Conservation (phyloP, 2,329 filamentous ascomycete species). For the Zalaria sp. region DNA sequence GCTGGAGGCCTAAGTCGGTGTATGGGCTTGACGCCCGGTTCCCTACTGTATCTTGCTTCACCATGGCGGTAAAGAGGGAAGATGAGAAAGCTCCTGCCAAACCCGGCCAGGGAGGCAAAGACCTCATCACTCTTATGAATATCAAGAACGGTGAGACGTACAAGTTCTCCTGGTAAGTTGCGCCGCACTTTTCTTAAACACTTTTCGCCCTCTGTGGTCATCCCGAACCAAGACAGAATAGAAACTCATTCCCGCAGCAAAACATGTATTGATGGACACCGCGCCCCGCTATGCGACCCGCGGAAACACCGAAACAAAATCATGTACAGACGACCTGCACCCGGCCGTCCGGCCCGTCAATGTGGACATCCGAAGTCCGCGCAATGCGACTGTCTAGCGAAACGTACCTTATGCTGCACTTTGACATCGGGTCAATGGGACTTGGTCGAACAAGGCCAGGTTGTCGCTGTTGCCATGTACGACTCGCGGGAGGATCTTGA, state of each 20-base stretch:
- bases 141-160: conserved; percentile 5
- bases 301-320: conserved; percentile 6
- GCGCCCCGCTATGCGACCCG: conserved; percentile 7
- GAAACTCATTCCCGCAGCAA: background rate
- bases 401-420: conserved; percentile 4
- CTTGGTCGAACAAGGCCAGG: background rate
- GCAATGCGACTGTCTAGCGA: conserved; percentile 6
- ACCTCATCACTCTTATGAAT: conserved; percentile 5
- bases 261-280: conserved; percentile 7
- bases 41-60: no score
- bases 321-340: conserved; percentile 5
- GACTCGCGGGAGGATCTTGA: conserved; percentile 3
- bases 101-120: conserved; percentile 2
- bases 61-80: no score
- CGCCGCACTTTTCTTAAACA: background rate
- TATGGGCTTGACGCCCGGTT: no score
- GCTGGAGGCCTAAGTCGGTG: no score
- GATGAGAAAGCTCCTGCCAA: background rate
- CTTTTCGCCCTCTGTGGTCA: no score
- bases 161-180: conserved; percentile 6
- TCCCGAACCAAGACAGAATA: no score
- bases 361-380: conserved; percentile 6
- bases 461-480: conserved; percentile 5
- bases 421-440: conserved; percentile 5
- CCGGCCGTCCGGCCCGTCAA: conserved; percentile 5